phyloP scores from a whole-genome alignment of 805 yeast genomes.

The Yamadazyma tumulicola region DNA sequence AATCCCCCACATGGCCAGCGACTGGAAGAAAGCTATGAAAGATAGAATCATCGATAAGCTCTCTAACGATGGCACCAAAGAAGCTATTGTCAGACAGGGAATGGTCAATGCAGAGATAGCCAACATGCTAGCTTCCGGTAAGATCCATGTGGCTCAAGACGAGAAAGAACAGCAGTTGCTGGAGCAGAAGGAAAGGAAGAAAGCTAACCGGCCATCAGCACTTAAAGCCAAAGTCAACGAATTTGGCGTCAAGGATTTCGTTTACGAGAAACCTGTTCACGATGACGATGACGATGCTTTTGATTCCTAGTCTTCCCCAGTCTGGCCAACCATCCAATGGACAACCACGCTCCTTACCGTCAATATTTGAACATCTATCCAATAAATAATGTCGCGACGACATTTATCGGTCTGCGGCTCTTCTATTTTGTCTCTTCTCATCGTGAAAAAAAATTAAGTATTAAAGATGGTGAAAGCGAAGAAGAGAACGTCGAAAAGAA shows the following conservation, averaged over 20 bases:
- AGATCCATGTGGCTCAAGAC: neutral
- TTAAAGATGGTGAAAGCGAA: conserved; percentile 35
- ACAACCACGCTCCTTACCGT: no score
- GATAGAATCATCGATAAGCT: conserved; percentile 11
- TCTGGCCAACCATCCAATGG: no score
- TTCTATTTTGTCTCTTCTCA: neutral
- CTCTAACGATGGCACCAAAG: no score
- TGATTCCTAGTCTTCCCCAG: no score
- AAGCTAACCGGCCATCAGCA: conserved; percentile 1
- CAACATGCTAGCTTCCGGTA: neutral
- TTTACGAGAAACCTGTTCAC: neutral
- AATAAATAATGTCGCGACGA: no score
- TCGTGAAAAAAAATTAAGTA: neutral
- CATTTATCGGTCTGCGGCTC: neutral
- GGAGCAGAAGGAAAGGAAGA: conserved; percentile 1
- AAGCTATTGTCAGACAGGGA: conserved; percentile 20
- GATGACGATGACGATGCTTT: no score
- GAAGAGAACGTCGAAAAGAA: conserved; percentile 79
- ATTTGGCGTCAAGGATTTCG: conserved; percentile 2
- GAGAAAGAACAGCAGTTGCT: conserved; percentile 1
- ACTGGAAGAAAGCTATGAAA: conserved; percentile 12
- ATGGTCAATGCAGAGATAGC: neutral
- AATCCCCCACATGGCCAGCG: conserved; percentile 15
- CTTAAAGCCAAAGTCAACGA: conserved; percentile 4
- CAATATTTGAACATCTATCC: no score